Evolutionary conservation across 2,329 filamentous ascomycete genomes (phyloP).

Genomic region (Chaetomium strumarium): DNA sequence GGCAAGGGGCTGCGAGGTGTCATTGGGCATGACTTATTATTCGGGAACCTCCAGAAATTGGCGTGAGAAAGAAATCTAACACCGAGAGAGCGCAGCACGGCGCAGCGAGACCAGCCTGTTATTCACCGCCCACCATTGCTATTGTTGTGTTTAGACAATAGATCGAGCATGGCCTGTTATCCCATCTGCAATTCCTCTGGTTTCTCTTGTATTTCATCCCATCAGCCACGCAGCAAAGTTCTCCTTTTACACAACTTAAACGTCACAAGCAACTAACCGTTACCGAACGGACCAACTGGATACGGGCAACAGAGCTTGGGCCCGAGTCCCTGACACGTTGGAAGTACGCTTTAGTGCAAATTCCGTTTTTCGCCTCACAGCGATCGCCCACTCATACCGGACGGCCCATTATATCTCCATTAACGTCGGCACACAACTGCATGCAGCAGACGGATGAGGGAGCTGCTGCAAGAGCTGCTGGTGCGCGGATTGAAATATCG

Average conservation of each 20-base stretch:
- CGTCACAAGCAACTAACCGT: neutral
- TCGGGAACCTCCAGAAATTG: constrained; percentile 26
- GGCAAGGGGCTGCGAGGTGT: constrained; percentile 8
- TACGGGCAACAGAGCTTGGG: constrained; percentile 16
- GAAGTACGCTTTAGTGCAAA: constrained; percentile 23
- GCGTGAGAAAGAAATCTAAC: constrained; percentile 28
- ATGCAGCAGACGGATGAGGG: constrained; percentile 4
- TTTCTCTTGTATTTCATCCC: neutral
- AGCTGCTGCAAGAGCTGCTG: constrained; percentile 6
- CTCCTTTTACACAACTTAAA: neutral
- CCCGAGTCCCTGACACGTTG: constrained; percentile 27
- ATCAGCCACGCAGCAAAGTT: neutral
- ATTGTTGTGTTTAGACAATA: constrained; percentile 9
- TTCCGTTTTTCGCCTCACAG: constrained; percentile 26
- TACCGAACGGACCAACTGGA: neutral
- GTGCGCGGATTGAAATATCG: constrained; percentile 17
- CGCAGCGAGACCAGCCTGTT: constrained; percentile 2
- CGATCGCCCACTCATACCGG: constrained; percentile 7
- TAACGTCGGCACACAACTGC: constrained; percentile 1
- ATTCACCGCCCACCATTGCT: constrained; percentile 5
- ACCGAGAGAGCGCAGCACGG: constrained; percentile 8
- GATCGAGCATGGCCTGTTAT: no score
- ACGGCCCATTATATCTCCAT: constrained; percentile 2
- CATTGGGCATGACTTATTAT: constrained; percentile 25
- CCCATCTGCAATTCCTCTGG: neutral